Evolutionary conservation across 106 monocot genomes (phyloP), one percentile per base, ranked within the genome.

Genomic region (Platanthera zijinensis): DNA sequence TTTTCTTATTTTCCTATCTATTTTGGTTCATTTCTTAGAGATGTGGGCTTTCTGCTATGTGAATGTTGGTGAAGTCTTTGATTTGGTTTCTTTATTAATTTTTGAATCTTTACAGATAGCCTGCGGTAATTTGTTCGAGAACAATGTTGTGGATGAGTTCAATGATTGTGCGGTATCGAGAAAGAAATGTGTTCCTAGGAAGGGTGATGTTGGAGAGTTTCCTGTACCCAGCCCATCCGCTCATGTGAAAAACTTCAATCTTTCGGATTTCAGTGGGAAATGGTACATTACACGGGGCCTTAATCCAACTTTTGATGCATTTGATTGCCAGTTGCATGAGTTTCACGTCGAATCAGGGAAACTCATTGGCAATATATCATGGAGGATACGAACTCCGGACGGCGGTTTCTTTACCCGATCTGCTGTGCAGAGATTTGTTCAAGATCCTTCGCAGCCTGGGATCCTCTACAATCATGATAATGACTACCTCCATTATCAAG

Each of bases 401-500:
- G 51, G 72, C 73, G 89, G 87, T 53, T 96, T 93, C 63, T 89
- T 96, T 74, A 91, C 93, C 45, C 76, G 96, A 32, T 87, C 93
- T 10, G 28, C 93, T 61, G 57, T 91, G 6, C 93, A 96, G 87
- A 90, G 68, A 73, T 96, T 96, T 84, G 89, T 86, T 30, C 96
- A 93, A 82, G 93, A 96, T 84, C 89, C 88, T 78, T 50, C 51
- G 25, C 88, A 90, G 72, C 91, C 96, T 25, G 96, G 85, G 30
- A 74, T 93, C 12, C 83, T 96, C 39, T 96, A 96, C 79, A 96
- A 96, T 75, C 96, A 91, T 87, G 93, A 96, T 63, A 96, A 96
- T 74, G 96, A 96, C 81, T 96, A 91, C 76, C 89, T 96, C 76
- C 93, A 96, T 77, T 96, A 96, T 71, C 91, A 96, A 87, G 96